Evolutionary conservation across 106 monocot species (phyloP).

Genomic region (Ottelia alismoides): DNA sequence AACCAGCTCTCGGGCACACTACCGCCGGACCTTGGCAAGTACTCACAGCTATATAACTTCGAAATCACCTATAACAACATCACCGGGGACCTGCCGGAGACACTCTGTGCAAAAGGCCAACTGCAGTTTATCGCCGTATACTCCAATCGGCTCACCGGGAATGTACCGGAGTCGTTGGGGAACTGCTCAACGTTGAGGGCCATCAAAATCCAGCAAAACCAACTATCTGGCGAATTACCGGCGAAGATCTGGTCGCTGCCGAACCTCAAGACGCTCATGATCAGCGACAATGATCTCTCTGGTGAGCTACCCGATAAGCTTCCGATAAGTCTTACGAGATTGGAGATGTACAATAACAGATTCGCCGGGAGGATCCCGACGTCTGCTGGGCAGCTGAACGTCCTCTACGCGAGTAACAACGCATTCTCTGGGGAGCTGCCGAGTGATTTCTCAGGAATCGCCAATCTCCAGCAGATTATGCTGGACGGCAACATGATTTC

Average conservation of each 20-base stretch:
- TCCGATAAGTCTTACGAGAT: constrained; percentile 20
- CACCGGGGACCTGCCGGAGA: constrained; percentile 29
- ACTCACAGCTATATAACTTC: constrained; percentile 13
- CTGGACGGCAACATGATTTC: constrained; percentile 31
- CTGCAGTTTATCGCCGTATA: constrained; percentile 10
- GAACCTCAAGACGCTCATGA: constrained; percentile 10
- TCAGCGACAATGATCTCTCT: constrained; percentile 26
- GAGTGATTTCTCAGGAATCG: not conserved
- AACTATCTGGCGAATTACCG: constrained; percentile 34
- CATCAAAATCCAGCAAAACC: constrained; percentile 31
- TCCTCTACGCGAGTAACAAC: constrained; percentile 31
- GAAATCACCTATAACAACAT: constrained; percentile 32
- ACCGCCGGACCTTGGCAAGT: constrained; percentile 7
- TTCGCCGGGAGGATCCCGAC: constrained; percentile 41
- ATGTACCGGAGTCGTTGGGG: constrained; percentile 23
- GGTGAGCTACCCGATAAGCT: constrained; percentile 31
- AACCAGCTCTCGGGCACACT: constrained; percentile 2
- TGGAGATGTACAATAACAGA: constrained; percentile 31
- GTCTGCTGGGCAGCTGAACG: constrained; percentile 2
- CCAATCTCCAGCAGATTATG: constrained; percentile 10
- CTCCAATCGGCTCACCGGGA: constrained; percentile 32
- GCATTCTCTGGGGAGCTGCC: constrained; percentile 30
- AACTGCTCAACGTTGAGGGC: constrained; percentile 17
- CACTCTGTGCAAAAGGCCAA: constrained; percentile 13
- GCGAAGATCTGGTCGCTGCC: constrained; percentile 28